Percentiles rank a stretch among this genome's conserved stretches.
phyloP scores from a whole-genome alignment of 139 green algal species.

The Coelastrella sp. region DNA sequence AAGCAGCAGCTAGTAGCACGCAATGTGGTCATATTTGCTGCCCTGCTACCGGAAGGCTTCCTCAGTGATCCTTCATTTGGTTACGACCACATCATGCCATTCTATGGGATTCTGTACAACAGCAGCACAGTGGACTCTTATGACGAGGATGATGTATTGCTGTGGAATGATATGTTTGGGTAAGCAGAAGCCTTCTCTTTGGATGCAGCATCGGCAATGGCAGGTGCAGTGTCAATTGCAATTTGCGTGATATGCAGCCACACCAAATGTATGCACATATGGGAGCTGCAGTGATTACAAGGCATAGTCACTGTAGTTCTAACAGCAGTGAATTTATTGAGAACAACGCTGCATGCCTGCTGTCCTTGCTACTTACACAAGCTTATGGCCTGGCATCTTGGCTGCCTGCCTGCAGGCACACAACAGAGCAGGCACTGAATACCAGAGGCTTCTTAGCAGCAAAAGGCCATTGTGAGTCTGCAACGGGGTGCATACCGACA shows the following conservation, averaged over 20 bases:
- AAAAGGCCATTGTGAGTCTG: background rate
- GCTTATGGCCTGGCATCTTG: background rate
- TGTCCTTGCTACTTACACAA: background rate
- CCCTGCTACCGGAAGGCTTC: background rate
- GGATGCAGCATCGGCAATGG: background rate
- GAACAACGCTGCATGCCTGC: background rate
- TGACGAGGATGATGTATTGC: background rate
- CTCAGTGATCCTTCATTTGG: background rate
- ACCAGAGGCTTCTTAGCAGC: background rate
- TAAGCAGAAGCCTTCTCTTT: background rate
- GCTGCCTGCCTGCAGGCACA: background rate
- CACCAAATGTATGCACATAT: background rate
- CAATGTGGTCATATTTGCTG: background rate
- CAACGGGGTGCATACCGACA: background rate
- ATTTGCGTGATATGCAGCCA: background rate
- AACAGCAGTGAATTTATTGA: background rate
- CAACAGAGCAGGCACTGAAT: background rate
- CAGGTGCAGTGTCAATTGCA: background rate
- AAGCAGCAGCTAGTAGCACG: constrained; percentile 8
- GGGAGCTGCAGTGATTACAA: background rate
- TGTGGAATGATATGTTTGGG: constrained; percentile 1
- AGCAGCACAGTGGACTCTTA: background rate
- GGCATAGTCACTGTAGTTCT: background rate
- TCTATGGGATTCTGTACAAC: background rate
- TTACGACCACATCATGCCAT: constrained; percentile 29